phyloP scores from a whole-genome alignment of 2,329 filamentous ascomycete species.

The Sporothrix humicola region DNA sequence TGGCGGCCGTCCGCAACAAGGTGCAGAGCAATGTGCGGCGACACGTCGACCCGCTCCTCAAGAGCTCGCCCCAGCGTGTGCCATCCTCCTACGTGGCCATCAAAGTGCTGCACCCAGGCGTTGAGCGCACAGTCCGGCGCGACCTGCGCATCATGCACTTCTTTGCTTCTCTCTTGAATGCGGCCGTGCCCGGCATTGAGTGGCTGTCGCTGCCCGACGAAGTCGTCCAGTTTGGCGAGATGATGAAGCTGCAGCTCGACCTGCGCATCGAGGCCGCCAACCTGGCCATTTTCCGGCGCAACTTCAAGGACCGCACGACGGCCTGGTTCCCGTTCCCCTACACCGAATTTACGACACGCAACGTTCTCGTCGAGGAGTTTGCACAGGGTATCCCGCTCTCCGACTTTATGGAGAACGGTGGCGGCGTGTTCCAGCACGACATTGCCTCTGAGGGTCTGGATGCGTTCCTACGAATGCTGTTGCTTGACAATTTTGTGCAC shows the following conservation, averaged over 20 bases:
- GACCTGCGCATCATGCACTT: constrained; percentile 93
- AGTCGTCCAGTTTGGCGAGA: constrained; percentile 90
- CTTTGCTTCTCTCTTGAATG: constrained; percentile 83
- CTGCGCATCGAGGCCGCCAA: constrained; percentile 94
- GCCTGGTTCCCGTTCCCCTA: constrained; percentile 98
- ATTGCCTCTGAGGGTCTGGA: constrained; percentile 95
- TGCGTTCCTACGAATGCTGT: constrained; percentile 92
- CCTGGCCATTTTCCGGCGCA: constrained; percentile 81
- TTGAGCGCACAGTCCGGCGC: constrained; percentile 87
- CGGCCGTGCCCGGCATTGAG: constrained; percentile 87
- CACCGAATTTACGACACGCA: constrained; percentile 86
- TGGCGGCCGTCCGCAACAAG: not conserved
- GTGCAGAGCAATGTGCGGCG: constrained; percentile 64
- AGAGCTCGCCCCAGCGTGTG: constrained; percentile 81
- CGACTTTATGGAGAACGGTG: constrained; percentile 88
- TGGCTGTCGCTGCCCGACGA: constrained; percentile 97
- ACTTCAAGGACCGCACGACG: constrained; percentile 87
- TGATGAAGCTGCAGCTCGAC: constrained; percentile 98
- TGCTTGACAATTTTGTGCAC: constrained; percentile 97
- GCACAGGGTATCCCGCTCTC: constrained; percentile 91
- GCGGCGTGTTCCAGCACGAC: constrained; percentile 89
- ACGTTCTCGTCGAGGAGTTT: constrained; percentile 93
- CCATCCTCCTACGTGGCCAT: constrained; percentile 93
- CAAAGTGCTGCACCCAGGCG: constrained; percentile 91
- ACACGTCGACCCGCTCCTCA: constrained; percentile 84